Conservation (phyloP, 495 filamentous ascomycete species). For the Penicillium cinerascens region DNA sequence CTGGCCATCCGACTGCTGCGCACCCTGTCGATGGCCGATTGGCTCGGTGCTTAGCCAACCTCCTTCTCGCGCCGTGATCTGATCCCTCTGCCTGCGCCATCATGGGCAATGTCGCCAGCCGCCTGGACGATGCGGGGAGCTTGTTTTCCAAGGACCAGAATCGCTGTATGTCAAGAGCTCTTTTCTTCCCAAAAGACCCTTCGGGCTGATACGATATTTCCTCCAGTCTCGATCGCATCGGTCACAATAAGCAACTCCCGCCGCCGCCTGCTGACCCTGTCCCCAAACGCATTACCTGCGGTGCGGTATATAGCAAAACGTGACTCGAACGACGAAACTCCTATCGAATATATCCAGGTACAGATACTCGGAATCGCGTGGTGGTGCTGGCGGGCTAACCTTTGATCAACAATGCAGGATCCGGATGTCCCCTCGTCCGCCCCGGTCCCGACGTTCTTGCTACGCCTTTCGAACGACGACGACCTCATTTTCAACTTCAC, state of each 20-base stretch:
- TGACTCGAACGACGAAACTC: constrained; percentile 66
- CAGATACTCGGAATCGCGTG: constrained; percentile 3
- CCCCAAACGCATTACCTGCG: constrained; percentile 86
- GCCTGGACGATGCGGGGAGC: constrained; percentile 77
- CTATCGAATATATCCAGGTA: constrained; percentile 92
- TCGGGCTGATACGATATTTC: constrained; percentile 13
- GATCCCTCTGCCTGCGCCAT: constrained; percentile 24
- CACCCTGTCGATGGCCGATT: constrained; percentile 38
- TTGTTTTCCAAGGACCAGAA: constrained; percentile 88
- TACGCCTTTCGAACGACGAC: constrained; percentile 85
- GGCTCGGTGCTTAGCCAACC: constrained; percentile 31
- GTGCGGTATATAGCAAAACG: constrained; percentile 73
- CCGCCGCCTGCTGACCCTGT: constrained; percentile 70
- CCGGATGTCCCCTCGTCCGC: constrained; percentile 60
- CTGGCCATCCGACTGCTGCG: constrained; percentile 25
- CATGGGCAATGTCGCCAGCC: constrained; percentile 94
- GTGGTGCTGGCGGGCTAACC: neutral
- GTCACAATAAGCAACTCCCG: constrained; percentile 75
- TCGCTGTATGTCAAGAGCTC: constrained; percentile 57
- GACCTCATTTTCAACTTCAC: constrained; percentile 90
- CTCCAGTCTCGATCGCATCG: constrained; percentile 77
- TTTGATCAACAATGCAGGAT: constrained; percentile 55
- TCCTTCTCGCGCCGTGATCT: constrained; percentile 32
- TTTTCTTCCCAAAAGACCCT: neutral
- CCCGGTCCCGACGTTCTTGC: constrained; percentile 66